Evolutionary conservation across 75 land plant genomes (phyloP).

Genomic region (Pinus taeda): DNA sequence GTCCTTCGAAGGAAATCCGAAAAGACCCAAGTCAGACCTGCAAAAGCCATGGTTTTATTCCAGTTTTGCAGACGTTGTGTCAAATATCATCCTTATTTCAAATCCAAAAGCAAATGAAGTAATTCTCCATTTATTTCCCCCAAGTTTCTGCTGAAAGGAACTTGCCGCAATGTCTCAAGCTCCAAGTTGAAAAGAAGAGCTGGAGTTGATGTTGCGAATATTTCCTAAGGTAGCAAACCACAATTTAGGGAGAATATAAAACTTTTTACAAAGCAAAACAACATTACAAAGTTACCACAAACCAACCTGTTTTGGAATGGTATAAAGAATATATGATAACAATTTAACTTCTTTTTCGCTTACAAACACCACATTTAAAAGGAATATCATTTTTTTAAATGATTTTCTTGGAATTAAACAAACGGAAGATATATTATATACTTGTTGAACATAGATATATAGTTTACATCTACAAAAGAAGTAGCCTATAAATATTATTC

Average conservation of each 20-base stretch:
- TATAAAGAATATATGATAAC: not conserved
- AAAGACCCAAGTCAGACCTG: constrained; percentile 92
- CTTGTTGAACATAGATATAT: too few relatives aligned
- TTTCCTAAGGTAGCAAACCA: constrained; percentile 44
- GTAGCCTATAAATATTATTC: too few relatives aligned
- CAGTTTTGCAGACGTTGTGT: not conserved
- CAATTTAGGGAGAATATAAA: not conserved
- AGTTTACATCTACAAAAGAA: too few relatives aligned
- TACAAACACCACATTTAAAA: too few relatives aligned
- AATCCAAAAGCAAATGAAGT: not conserved
- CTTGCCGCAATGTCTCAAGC: constrained; percentile 89
- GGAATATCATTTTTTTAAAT: too few relatives aligned
- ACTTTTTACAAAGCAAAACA: not conserved
- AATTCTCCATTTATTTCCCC: not conserved
- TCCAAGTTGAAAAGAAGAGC: constrained; percentile 91
- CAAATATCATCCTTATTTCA: not conserved
- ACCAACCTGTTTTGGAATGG: not conserved
- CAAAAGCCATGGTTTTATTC: constrained; percentile 3
- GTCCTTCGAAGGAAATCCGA: constrained; percentile 95
- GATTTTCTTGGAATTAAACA: too few relatives aligned
- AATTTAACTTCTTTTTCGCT: not conserved
- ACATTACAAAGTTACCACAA: not conserved
- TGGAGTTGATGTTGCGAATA: constrained; percentile 60
- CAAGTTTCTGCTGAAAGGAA: not conserved
- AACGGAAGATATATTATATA: too few relatives aligned